phyloP scores from a whole-genome alignment of 1,284 basidiomycete genomes.

The Fomitiporia mediterranea region DNA sequence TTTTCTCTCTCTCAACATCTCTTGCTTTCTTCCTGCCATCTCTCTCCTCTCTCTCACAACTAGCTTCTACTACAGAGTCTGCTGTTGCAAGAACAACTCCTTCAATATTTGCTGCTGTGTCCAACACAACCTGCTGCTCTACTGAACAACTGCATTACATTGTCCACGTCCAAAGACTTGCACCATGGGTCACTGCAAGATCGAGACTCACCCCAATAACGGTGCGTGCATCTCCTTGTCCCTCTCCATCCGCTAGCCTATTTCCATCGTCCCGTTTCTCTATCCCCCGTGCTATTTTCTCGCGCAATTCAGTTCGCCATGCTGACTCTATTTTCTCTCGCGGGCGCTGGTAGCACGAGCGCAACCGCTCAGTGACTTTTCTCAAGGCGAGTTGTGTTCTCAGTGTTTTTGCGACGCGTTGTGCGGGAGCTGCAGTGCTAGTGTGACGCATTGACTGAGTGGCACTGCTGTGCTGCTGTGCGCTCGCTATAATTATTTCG shows the following conservation, averaged over 20 bases:
- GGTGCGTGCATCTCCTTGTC: slow-evolving; percentile 5
- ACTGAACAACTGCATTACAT: no score
- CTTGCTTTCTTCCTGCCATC: no score
- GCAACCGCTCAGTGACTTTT: slow-evolving; percentile 44
- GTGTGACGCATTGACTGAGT: no score
- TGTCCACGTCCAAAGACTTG: no score
- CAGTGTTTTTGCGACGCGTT: slow-evolving; percentile 1
- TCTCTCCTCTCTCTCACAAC: no score
- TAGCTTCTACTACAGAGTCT: no score
- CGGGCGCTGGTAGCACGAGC: slow-evolving; percentile 34
- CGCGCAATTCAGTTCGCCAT: background rate
- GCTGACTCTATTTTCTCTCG: background rate
- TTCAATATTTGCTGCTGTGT: no score
- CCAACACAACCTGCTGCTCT: no score
- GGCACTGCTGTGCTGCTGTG: background rate
- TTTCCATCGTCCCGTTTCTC: slow-evolving; percentile 5
- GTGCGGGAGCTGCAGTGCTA: background rate
- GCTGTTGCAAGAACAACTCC: no score
- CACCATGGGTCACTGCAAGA: slow-evolving; percentile 22
- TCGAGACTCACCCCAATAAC: slow-evolving; percentile 23
- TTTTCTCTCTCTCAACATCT: no score
- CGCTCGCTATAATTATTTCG: slow-evolving; percentile 8
- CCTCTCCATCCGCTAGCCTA: background rate
- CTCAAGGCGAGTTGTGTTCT: slow-evolving; percentile 32
- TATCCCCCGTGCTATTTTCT: slow-evolving; percentile 9